Base-by-base conservation (phyloP, 1,139 yeast species). In the Pichia sp. region DNA sequence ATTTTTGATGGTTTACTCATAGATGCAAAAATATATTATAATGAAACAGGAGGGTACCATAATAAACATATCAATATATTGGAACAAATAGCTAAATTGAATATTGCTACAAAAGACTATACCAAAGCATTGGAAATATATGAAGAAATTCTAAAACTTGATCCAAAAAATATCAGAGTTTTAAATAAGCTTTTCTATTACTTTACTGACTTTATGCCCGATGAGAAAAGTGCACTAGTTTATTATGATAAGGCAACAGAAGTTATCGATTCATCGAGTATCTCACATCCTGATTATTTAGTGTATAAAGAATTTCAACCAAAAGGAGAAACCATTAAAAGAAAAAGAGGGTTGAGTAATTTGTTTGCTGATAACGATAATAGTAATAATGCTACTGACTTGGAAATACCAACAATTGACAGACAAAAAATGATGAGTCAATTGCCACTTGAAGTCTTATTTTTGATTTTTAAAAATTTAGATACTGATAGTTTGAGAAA, bases 151-250 rank as follows among this genome's bases (percentile, higher is more conserved):
- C 11, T 32, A 1, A 16, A n/a, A 3, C 24, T 49, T 12, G 53
- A 50, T 5, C 51, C 54, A 1, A 18, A 20, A 18, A 51, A 47
- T 32, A 15, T 43, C 11, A 24, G 44, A 16, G 36, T 43, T 7
- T 40, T 45, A 15, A 34, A 40, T 26, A 51, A 34, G 18, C 38
- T 32, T 15, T 35, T 36, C 38, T 27, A 39, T 30, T 34, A 41
- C n/a, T 41, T 34, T 32, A 5, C 16, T n/a, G 46, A 45, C 16
- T 22, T 20, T 1, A 20, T 38, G 13, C 42, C 39, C 4, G 42
- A 52, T 36, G 53, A 52, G 38, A 48, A 44, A 24, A 34, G 35
- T 16, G 53, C 55, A 2, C 32, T 50, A 23, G 16, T 40, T 11
- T 18, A 41, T 15, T 45, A 35, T 27, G 12, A 34, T 2, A 15